Evolutionary conservation across 257 asterid species (phyloP).

Genomic region (Solanum microdontum): DNA sequence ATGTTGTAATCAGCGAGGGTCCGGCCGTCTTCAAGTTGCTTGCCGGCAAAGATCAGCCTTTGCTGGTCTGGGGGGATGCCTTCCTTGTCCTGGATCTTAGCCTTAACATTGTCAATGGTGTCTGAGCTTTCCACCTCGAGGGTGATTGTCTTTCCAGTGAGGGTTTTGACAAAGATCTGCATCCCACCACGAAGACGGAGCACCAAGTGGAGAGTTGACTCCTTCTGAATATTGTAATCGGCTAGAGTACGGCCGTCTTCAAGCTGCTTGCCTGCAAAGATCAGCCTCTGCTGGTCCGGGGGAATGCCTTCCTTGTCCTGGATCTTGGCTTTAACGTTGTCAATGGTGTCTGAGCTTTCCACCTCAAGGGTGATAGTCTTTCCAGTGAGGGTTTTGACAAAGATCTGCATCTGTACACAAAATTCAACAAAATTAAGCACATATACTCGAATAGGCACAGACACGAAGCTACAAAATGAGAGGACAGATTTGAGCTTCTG

Average conservation of each 20-base stretch:
- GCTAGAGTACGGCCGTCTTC: neutral
- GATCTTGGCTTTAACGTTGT: neutral
- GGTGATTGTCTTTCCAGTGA: slow-evolving; percentile 30
- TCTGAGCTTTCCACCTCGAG: slow-evolving; percentile 30
- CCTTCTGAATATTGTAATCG: neutral
- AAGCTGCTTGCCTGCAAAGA: neutral
- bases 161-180: neutral
- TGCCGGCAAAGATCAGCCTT: slow-evolving; percentile 27
- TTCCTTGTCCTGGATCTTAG: slow-evolving; percentile 37
- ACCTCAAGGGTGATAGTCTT: neutral
- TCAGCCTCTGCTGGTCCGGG: neutral
- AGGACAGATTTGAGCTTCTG: neutral
- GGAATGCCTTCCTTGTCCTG: neutral
- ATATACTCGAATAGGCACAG: neutral
- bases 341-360: neutral
- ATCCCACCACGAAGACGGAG: too few relatives aligned
- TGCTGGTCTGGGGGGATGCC: slow-evolving; percentile 41
- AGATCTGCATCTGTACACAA: slow-evolving; percentile 38
- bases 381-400: neutral
- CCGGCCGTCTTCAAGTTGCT: slow-evolving; percentile 32
- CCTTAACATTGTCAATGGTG: slow-evolving; percentile 31
- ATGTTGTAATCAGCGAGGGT: slow-evolving; percentile 46
- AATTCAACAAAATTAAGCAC: neutral
- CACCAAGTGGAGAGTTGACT: too few relatives aligned
- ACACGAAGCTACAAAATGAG: neutral